Evolutionary conservation across 495 filamentous ascomycete species (phyloP), one percentile per base, ranked within the genome.

Genomic region (Daldinia loculata): DNA sequence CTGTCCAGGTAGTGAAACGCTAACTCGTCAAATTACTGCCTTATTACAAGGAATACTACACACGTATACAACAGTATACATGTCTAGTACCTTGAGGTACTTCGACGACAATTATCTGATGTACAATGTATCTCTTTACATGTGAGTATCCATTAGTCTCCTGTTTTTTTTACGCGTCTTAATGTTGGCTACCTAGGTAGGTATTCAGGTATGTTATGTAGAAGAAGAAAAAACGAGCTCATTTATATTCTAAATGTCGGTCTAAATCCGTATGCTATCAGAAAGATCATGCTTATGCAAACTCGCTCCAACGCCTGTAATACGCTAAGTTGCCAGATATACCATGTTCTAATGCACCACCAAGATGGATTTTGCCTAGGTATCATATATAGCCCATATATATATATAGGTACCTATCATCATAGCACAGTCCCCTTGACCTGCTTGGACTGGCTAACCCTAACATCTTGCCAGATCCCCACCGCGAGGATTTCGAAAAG

Each of bases 391-490:
- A 15, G 17, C 24, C 6, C 41, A 41, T 9, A 34, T 3, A 3
- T 11, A 34, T 7, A n/a, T n/a, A n/a, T n/a, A n/a, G n/a, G n/a
- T 8, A 8, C 3, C 27, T 26, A 63, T 64, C 69, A 78, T 24
- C 69, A 79, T 6, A 85, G 69, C 43, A 83, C 84, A 38, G 82
- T 83, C 32, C 82, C 77, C 76, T 83, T 84, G 67, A 85, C 80
- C 74, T 85, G 81, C 75, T 86, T 85, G 70, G 84, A 83, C 72
- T 86, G 80, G 70, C 78, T 83, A 6, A 88, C 77, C 43, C 80
- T 81, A 59, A 84, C 82, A 52, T 88, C 82, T 60, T 78, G 77
- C 75, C 84, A 87, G 53, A 84, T 68, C 19, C 80, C 61, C 38
- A 87, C 82, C 59, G 79, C 81, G 1, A 79, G 63, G 15, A 87